Base-by-base conservation (phyloP, 2,329 filamentous ascomycete genomes). In the Phialophora macrospora region DNA sequence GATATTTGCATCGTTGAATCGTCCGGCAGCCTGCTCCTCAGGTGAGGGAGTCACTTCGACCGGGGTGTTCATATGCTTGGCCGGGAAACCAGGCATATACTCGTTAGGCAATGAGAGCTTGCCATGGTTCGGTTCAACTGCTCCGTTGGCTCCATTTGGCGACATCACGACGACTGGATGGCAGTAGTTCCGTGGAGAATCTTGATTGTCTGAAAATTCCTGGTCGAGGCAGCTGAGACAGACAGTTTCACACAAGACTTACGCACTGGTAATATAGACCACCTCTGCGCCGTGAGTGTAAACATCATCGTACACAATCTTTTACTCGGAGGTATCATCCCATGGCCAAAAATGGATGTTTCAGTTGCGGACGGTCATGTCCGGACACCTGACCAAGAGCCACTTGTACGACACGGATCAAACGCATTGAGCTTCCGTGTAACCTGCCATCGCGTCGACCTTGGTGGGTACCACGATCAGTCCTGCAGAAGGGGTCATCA, bases 1-100 rank as follows among this genome's bases (percentile, higher is more conserved):
- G 52, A 65, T 61, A n/a, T 61, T 65, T 26, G 63, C 63, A 49
- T 65, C 63, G 28, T 65, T 61, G 52, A 65, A 65, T 1, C 32
- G 56, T 8, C 63, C 63, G 24, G 57, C 20, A 9, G 63, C 51
- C 22, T 22, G 28, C 46, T 65, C 63, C 22, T 65, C 57, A 1
- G 57, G 41, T 12, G 57, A 60, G 1, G 63, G 63, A 41, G 57
- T 44, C n/a, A 65, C 57, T 32, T 65, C 57, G 9, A 65, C 63
- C 5, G 57, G 63, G 32, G 41, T 60, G 46, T 65, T 65, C 34
- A 61, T 28, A 56, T 60, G 51, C 51, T 65, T 65, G 49, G 63
- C 49, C 0, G 63, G 63, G n/a, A 65, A 22, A 24, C 22, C 57
- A 28, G 63, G 63, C 63, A 65, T 65, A 46, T 65, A 65, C 17